Conservation (phyloP, 2,329 filamentous ascomycete species). For the Claviceps digitariae region DNA sequence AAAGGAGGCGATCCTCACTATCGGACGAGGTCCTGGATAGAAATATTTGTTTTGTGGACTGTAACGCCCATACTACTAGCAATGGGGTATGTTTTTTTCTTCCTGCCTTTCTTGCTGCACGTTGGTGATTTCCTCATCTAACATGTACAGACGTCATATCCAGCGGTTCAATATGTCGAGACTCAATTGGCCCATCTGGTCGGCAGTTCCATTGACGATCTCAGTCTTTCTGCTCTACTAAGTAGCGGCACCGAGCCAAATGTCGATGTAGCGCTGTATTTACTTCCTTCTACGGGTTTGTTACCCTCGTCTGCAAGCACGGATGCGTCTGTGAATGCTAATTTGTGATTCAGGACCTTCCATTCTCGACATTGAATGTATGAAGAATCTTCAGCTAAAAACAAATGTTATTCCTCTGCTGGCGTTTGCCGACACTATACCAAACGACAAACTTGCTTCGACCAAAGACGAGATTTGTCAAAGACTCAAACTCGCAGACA, state of each 20-base stretch:
- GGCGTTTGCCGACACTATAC: constrained; percentile 59
- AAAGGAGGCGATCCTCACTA: constrained; percentile 48
- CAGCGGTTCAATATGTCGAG: constrained; percentile 56
- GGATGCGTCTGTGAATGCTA: neutral
- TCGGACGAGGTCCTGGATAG: constrained; percentile 72
- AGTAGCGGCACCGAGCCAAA: constrained; percentile 72
- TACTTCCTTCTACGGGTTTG: constrained; percentile 55
- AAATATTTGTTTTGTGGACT: constrained; percentile 90
- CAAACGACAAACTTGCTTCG: constrained; percentile 37
- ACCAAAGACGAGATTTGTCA: constrained; percentile 47
- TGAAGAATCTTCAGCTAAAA: constrained; percentile 53
- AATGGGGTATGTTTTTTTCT: constrained; percentile 32
- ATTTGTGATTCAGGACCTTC: constrained; percentile 18
- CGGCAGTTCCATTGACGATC: constrained; percentile 48
- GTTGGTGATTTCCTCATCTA: neutral
- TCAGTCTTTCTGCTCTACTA: constrained; percentile 63
- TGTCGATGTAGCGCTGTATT: constrained; percentile 75
- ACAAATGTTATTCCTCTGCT: constrained; percentile 82
- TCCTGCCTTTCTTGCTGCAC: neutral
- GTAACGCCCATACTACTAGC: constrained; percentile 46
- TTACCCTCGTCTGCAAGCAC: neutral
- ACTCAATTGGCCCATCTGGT: constrained; percentile 18
- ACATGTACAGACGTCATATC: neutral
- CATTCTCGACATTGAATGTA: constrained; percentile 50
- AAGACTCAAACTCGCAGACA: constrained; percentile 40